Evolutionary conservation across 2,329 filamentous ascomycete species (phyloP), one percentile per base, ranked within the genome.

Genomic region (Ustilaginoidea virens): DNA sequence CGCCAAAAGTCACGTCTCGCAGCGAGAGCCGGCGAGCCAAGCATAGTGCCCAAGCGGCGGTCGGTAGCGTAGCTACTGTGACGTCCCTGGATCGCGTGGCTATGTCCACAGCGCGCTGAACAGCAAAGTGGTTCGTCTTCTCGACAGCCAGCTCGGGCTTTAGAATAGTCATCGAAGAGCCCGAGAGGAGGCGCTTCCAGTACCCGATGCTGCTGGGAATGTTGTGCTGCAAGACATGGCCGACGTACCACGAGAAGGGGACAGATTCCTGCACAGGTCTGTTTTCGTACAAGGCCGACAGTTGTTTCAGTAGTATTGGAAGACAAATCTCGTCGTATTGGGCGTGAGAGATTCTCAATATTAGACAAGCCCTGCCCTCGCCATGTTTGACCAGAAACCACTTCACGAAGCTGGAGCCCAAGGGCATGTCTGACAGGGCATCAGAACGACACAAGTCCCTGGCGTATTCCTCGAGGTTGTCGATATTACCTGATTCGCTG

Each of bases 321-420:
- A 79, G 58, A 38, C 68, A 78, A 14, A 79, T 71, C 36, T 74
- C 74, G 37, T 80, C 74, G 42, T 78, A 79, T 39, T 79, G 74
- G 1, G 74, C 69, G 45, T 80, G 74, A 0, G 73, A 78, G 31
- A 80, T 63, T 32, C 74, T 66, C 44, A 76, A 61, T 33, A 66
- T 52, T 10, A 78, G 63, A n/a, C n/a, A n/a, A n/a, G n/a, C n/a
- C n/a, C n/a, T n/a, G n/a, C n/a, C n/a, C n/a, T n/a, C 27, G 33
- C 35, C 35, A 12, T 42, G 41, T 32, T 56, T 53, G 24, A 71
- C 52, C 25, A 66, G 58, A 38, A 69, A 61, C 55, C 69, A 74
- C 36, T 70, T 69, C 32, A 69, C 60, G 35, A 75, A 75, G 11
- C 66, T 55, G 2, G 70, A 68, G 7, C n/a, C n/a, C n/a, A 67